A percentile compares a stretch with the other conserved stretches of the same genome.
These are phyloP conservation scores for Tetrapyrgos nigripes DNA, from an alignment of 1,284 basidiomycete genomes.

Conservation along the genomic window DNA sequence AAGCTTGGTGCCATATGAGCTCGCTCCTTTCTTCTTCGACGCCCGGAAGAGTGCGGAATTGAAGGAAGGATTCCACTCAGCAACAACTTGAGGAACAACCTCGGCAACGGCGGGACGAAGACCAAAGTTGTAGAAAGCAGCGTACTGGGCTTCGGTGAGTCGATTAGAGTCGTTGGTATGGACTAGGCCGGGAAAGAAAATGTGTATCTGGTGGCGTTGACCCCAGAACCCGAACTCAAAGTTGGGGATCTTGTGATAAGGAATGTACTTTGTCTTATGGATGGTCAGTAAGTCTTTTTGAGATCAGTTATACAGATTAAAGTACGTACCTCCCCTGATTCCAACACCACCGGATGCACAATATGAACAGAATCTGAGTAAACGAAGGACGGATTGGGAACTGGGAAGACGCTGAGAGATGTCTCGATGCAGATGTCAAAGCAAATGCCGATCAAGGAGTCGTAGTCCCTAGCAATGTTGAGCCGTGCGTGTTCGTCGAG, in stretches of 20 bases:
- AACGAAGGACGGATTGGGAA: conserved; percentile 4
- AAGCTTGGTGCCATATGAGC: conserved; percentile 23
- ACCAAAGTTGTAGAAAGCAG: conserved; percentile 29
- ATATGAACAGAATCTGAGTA: conserved; percentile 14
- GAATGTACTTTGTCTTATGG: conserved; percentile 15
- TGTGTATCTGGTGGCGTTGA: conserved; percentile 21
- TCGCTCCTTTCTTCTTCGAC: conserved; percentile 15
- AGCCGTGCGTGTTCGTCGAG: conserved; percentile 20
- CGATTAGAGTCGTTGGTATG: not conserved
- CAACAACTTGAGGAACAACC: conserved; percentile 7
- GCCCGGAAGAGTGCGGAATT: conserved; percentile 25
- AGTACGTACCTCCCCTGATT: too few relatives aligned
- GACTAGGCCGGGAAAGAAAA: conserved; percentile 28
- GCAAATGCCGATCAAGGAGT: conserved; percentile 23
- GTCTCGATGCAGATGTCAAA: conserved; percentile 11
- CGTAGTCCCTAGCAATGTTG: conserved; percentile 21
- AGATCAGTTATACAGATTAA: not conserved
- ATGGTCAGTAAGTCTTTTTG: not conserved
- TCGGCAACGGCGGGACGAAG: conserved; percentile 25
- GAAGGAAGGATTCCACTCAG: conserved; percentile 30
- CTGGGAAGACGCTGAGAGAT: conserved; percentile 11
- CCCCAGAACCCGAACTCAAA: conserved; percentile 29
- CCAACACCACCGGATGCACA: not conserved
- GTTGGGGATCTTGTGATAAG: conserved; percentile 34
- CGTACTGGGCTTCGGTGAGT: conserved; percentile 18